phyloP scores from a whole-genome alignment of 2,329 filamentous ascomycete genomes.

The Scytalidium sp. region DNA sequence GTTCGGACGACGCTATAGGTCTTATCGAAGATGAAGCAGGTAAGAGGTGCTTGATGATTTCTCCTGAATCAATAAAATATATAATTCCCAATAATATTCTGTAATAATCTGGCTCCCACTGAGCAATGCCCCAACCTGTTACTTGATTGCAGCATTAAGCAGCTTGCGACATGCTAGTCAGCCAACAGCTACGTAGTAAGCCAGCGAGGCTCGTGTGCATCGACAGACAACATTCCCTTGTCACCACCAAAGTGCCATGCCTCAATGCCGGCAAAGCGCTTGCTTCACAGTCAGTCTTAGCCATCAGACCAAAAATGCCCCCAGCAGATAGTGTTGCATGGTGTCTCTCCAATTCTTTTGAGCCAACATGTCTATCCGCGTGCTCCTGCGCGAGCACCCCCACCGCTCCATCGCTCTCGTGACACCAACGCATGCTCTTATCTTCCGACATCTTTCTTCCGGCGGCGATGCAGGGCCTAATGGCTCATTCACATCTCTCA shows the following conservation, averaged over 20 bases:
- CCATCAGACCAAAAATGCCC: background rate
- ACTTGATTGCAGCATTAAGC: no score
- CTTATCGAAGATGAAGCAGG: no score
- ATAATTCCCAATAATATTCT: no score
- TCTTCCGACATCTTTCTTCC: constrained; percentile 75
- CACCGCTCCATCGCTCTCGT: constrained; percentile 85
- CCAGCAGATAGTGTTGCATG: background rate
- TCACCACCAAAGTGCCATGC: background rate
- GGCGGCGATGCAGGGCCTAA: constrained; percentile 57
- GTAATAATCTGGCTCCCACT: no score
- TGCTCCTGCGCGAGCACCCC: constrained; percentile 71
- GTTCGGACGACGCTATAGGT: no score
- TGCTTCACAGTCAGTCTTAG: background rate
- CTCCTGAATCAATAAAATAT: no score
- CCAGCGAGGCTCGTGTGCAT: background rate
- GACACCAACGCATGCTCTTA: constrained; percentile 74
- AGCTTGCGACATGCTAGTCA: background rate
- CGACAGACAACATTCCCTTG: background rate
- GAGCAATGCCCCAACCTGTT: no score
- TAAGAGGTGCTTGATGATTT: no score
- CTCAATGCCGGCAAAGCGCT: background rate
- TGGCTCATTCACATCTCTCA: constrained; percentile 54
- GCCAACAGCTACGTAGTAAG: background rate
- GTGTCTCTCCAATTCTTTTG: background rate
- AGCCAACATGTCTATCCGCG: constrained; percentile 29